These are phyloP conservation scores for Prunus campanulata DNA, from an alignment of 306 rosid species.

Conservation along the genomic window DNA sequence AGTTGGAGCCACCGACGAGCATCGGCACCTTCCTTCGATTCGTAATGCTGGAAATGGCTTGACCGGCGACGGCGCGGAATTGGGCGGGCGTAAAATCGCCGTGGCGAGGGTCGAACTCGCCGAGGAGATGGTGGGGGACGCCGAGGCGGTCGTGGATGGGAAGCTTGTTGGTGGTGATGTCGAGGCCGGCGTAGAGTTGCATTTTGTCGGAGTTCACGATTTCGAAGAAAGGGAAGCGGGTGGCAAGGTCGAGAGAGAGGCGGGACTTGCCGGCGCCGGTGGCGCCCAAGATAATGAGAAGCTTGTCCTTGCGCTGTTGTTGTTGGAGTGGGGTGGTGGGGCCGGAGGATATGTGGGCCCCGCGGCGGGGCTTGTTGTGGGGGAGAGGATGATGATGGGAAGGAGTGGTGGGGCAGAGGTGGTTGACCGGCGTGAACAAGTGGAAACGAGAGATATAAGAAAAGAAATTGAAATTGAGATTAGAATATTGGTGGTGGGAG, in stretches of 20 bases:
- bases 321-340: slow-evolving; percentile 23
- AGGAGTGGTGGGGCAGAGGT: neutral
- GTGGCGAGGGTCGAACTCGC: slow-evolving; percentile 40
- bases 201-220: slow-evolving; percentile 89
- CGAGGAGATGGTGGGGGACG: slow-evolving; percentile 78
- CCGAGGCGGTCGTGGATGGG: slow-evolving; percentile 47
- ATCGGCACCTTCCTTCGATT: slow-evolving; percentile 52
- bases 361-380: neutral
- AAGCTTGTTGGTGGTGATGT: slow-evolving; percentile 86
- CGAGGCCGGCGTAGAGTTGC: slow-evolving; percentile 78
- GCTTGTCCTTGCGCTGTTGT: slow-evolving; percentile 48
- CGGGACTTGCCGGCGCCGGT: slow-evolving; percentile 87
- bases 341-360: slow-evolving; percentile 50
- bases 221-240: slow-evolving; percentile 53
- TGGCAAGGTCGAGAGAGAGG: slow-evolving; percentile 79
- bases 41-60: slow-evolving; percentile 31
- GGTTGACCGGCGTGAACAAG: neutral
- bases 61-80: slow-evolving; percentile 47
- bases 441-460: neutral
- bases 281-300: slow-evolving; percentile 71
- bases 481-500: neutral
- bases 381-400: neutral
- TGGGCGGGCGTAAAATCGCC: slow-evolving; percentile 56
- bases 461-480: neutral
- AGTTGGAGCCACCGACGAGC: slow-evolving; percentile 85